Evolutionary conservation across 768 basidiomycete species (phyloP).

Genomic region (Austroboletus eburneus): DNA sequence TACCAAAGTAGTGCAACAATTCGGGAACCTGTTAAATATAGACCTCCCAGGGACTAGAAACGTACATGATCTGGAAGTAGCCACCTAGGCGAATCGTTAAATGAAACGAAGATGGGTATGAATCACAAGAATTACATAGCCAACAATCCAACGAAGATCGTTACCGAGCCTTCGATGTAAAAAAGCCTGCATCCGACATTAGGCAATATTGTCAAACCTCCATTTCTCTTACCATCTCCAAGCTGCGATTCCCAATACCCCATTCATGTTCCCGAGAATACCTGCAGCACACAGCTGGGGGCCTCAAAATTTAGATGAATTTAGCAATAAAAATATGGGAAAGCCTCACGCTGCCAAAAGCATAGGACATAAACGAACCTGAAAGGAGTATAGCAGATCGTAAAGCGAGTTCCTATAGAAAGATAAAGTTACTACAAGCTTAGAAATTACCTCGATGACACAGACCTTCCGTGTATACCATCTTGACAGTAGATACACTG

Average conservation of each 20-base stretch:
- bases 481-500: conserved; percentile 33
- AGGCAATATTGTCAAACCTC: too few relatives aligned
- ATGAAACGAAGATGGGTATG: neutral
- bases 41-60: neutral
- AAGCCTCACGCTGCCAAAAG: conserved; percentile 56
- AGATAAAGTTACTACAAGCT: neutral
- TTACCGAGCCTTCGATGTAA: conserved; percentile 60
- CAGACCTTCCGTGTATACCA: conserved; percentile 25
- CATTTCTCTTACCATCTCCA: conserved; percentile 57
- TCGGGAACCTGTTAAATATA: neutral
- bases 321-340: neutral
- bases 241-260: conserved; percentile 56
- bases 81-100: conserved; percentile 38
- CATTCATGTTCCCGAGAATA: conserved; percentile 66
- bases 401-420: conserved; percentile 54
- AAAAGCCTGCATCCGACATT: too few relatives aligned
- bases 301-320: neutral
- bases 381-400: conserved; percentile 57
- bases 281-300: conserved; percentile 66
- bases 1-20: conserved; percentile 17
- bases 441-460: neutral
- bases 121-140: conserved; percentile 38
- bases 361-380: conserved; percentile 58
- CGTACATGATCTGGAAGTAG: conserved; percentile 57
- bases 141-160: conserved; percentile 53